phyloP scores from a whole-genome alignment of 73 alveolate genomes.

The Uronychia setigera region DNA sequence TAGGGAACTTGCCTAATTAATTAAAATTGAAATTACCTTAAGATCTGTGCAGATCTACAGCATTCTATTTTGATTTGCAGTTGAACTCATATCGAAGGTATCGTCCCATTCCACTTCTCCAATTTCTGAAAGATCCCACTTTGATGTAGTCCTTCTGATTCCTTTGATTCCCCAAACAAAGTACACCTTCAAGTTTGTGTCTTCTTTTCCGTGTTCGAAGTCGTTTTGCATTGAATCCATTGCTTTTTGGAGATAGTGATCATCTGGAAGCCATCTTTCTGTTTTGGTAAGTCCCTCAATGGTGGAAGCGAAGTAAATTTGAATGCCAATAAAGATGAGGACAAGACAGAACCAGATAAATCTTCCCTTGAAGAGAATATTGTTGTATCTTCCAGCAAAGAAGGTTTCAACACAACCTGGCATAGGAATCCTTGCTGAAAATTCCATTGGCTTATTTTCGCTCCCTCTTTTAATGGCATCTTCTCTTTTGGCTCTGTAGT shows the following conservation, averaged over 20 bases:
- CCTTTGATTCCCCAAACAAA: slow-evolving; percentile 18
- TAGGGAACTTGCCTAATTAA: neutral
- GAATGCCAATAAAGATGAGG: neutral
- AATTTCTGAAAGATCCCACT: neutral
- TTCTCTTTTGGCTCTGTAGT: too few species aligned
- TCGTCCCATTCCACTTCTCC: slow-evolving; percentile 7
- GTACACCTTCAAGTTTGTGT: neutral
- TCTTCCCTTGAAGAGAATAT: neutral
- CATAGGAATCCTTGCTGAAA: neutral
- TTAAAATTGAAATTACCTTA: slow-evolving; percentile 2
- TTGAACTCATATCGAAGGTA: slow-evolving; percentile 15
- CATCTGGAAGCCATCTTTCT: slow-evolving; percentile 6
- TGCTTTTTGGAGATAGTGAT: slow-evolving; percentile 7
- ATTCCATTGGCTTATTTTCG: neutral
- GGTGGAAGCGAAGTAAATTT: slow-evolving; percentile 1
- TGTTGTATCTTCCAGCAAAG: slow-evolving; percentile 8
- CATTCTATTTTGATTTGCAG: neutral
- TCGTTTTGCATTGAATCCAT: neutral
- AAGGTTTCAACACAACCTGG: neutral
- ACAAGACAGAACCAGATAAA: neutral
- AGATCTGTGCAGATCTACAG: slow-evolving; percentile 7
- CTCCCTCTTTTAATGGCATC: slow-evolving; percentile 1
- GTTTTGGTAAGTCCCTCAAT: neutral
- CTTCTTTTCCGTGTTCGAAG: slow-evolving; percentile 4
- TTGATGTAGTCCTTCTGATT: neutral